Conservation (phyloP, 73 alveolate species). For the Blepharisma stoltei region DNA sequence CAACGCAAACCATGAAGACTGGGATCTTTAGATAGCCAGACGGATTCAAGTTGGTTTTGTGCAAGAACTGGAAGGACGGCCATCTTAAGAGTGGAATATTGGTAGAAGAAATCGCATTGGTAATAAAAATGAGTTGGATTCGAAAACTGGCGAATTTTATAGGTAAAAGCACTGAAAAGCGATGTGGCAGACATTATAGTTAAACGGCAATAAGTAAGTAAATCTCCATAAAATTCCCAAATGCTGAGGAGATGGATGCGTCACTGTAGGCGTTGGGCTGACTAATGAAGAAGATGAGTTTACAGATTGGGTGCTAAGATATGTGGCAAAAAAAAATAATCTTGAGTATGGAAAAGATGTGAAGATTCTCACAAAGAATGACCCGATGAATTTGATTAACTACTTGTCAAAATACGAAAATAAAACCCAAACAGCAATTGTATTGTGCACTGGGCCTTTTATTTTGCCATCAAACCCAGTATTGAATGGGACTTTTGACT, state of each 20-base stretch:
- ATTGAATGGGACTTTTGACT: slow-evolving; percentile 47
- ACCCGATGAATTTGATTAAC: slow-evolving; percentile 32
- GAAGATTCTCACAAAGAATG: slow-evolving; percentile 34
- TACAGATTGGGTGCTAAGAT: slow-evolving; percentile 43
- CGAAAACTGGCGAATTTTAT: no score
- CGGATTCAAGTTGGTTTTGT: no score
- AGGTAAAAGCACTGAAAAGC: no score
- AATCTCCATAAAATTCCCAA: slow-evolving; percentile 33
- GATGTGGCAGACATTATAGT: no score
- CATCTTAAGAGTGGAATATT: no score
- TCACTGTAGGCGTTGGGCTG: slow-evolving; percentile 68
- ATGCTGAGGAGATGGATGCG: slow-evolving; percentile 57
- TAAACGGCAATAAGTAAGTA: background rate
- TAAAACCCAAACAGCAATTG: slow-evolving; percentile 52
- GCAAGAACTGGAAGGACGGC: no score
- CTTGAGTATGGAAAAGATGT: slow-evolving; percentile 46
- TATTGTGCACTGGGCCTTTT: slow-evolving; percentile 51
- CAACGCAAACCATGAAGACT: no score
- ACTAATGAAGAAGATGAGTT: slow-evolving; percentile 41
- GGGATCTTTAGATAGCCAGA: no score
- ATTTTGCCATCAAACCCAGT: slow-evolving; percentile 27
- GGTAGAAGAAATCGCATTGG: no score
- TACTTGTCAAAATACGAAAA: slow-evolving; percentile 41
- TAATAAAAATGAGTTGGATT: no score
- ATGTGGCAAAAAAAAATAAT: slow-evolving; percentile 45